Evolutionary conservation across 495 filamentous ascomycete genomes (phyloP).

Genomic region (Neurospora africana): DNA sequence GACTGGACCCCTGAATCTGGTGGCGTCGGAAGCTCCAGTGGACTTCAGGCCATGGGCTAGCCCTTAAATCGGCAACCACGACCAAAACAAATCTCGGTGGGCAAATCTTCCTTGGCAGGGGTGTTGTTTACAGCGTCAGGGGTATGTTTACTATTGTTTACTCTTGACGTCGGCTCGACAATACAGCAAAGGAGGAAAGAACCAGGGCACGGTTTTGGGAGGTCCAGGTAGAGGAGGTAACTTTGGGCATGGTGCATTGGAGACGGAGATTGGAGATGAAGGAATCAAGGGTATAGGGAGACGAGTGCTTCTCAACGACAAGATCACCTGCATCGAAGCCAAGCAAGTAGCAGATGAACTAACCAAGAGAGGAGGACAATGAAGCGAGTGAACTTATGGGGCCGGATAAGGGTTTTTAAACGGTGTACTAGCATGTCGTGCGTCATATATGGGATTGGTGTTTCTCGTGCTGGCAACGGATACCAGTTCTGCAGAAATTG

Average conservation of each 20-base stretch:
- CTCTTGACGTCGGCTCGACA: too few species aligned
- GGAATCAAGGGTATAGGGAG: neutral
- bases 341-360: neutral
- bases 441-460: neutral
- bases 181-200: too few species aligned
- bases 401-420: neutral
- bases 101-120: neutral
- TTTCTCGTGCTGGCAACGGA: neutral
- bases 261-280: neutral
- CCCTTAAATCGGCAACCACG: neutral
- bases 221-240: too few species aligned
- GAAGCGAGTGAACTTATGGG: too few species aligned
- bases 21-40: neutral
- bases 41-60: neutral
- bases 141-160: neutral
- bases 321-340: neutral
- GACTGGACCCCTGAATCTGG: neutral
- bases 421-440: neutral
- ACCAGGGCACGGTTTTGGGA: too few species aligned
- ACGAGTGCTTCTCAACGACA: neutral
- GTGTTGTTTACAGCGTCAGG: neutral
- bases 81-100: neutral
- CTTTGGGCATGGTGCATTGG: neutral
- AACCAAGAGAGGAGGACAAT: neutral
- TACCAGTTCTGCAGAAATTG: neutral